Percentiles rank a stretch among this genome's conserved stretches.
Conservation (phyloP, 2,329 filamentous ascomycete genomes). For the Paracamarosporium sp. region DNA sequence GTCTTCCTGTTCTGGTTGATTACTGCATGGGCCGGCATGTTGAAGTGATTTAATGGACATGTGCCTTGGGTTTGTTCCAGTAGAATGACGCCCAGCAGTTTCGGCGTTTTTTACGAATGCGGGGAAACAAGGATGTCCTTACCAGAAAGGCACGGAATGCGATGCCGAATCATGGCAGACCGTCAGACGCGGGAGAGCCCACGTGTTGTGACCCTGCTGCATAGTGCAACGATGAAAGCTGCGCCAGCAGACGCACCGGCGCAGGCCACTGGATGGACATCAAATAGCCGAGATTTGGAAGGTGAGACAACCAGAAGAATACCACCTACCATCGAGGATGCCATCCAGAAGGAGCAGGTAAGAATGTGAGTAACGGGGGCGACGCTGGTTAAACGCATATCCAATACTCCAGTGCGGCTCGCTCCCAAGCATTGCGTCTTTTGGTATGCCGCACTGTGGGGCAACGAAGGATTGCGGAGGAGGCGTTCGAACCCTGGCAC, state of each 20-base stretch:
- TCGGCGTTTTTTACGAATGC: constrained; percentile 6
- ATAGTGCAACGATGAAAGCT: constrained; percentile 23
- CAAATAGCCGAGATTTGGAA: constrained; percentile 36
- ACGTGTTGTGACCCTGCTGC: constrained; percentile 17
- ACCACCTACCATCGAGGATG: constrained; percentile 14
- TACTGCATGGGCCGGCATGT: background rate
- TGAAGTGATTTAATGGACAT: background rate
- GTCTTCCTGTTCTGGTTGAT: background rate
- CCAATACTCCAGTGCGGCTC: constrained; percentile 7
- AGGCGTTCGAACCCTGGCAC: constrained; percentile 21
- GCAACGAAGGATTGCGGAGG: constrained; percentile 39
- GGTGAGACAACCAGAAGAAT: constrained; percentile 19
- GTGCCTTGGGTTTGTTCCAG: background rate
- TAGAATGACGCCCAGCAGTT: background rate
- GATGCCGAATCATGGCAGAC: too few species aligned
- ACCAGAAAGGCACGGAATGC: background rate
- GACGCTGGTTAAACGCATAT: constrained; percentile 18
- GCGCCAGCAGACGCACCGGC: constrained; percentile 25
- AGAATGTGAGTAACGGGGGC: constrained; percentile 8
- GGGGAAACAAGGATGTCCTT: constrained; percentile 4
- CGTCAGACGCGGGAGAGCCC: constrained; percentile 11
- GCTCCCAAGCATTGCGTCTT: constrained; percentile 4
- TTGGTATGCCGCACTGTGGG: constrained; percentile 37
- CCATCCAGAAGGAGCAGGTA: constrained; percentile 21
- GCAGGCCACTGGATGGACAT: constrained; percentile 24